A percentile compares a stretch with the other conserved stretches of the same genome.
These are phyloP conservation scores for Wolfiporia cocos DNA, from an alignment of 1,284 basidiomycete species.

Conservation along the genomic window DNA sequence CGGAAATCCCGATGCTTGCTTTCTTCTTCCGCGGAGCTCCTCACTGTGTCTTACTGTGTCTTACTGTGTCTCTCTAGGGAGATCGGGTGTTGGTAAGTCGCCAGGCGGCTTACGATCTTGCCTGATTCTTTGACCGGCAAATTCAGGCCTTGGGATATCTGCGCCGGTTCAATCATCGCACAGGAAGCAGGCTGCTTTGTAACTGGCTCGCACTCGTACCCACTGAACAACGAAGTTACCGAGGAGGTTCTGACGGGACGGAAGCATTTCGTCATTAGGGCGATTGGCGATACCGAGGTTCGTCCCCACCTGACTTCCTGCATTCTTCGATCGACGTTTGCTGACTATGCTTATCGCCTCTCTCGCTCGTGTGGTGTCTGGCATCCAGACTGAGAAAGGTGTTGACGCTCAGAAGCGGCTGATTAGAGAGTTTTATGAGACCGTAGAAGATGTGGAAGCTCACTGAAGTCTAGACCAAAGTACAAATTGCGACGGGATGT, in stretches of 20 bases:
- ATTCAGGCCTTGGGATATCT: slow-evolving; percentile 83
- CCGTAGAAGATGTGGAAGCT: slow-evolving; percentile 67
- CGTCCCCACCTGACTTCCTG: slow-evolving; percentile 15
- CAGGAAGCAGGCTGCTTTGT: slow-evolving; percentile 84
- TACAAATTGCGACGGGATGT: neutral
- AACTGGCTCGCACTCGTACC: slow-evolving; percentile 56
- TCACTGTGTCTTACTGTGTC: neutral
- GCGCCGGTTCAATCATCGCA: slow-evolving; percentile 90
- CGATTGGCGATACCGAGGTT: slow-evolving; percentile 54
- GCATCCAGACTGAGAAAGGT: slow-evolving; percentile 52
- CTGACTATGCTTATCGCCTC: neutral
- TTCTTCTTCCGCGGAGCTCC: too few species aligned
- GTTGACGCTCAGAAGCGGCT: slow-evolving; percentile 74
- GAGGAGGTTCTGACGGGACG: slow-evolving; percentile 75
- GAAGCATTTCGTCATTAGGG: slow-evolving; percentile 81
- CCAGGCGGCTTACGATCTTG: neutral
- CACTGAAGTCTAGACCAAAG: slow-evolving; percentile 9
- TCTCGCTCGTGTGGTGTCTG: neutral
- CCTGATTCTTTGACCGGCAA: neutral
- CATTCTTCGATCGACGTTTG: slow-evolving; percentile 1
- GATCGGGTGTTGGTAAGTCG: slow-evolving; percentile 74
- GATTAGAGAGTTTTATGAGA: slow-evolving; percentile 80
- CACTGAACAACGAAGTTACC: slow-evolving; percentile 47
- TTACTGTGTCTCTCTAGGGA: slow-evolving; percentile 49
- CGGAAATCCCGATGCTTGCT: neutral